phyloP scores from a whole-genome alignment of 2,329 filamentous ascomycete species.

The Penicillium sp. region DNA sequence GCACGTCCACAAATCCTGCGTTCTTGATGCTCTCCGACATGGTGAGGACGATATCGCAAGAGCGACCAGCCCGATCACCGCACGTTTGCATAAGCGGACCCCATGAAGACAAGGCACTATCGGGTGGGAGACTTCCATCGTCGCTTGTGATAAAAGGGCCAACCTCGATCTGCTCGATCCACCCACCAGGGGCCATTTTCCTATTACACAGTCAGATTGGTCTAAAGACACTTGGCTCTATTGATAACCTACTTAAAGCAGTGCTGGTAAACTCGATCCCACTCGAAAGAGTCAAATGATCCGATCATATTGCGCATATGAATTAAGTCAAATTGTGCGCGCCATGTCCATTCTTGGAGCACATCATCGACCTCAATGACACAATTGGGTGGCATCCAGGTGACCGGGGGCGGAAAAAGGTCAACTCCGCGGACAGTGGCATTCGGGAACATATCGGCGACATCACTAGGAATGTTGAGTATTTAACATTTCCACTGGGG shows the following conservation, averaged over 20 bases:
- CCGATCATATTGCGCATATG: conserved; percentile 24
- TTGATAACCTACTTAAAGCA: conserved; percentile 17
- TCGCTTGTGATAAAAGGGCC: conserved; percentile 14
- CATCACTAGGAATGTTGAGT: conserved; percentile 10
- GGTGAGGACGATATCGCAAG: conserved; percentile 20
- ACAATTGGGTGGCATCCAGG: conserved; percentile 30
- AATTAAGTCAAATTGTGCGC: conserved; percentile 24
- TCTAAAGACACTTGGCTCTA: not conserved
- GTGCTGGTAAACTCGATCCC: conserved; percentile 16
- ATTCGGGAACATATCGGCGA: conserved; percentile 22
- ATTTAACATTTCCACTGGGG: not conserved
- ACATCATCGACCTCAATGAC: conserved; percentile 29
- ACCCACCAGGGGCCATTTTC: conserved; percentile 21
- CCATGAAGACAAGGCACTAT: conserved; percentile 16
- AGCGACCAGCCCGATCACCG: conserved; percentile 21
- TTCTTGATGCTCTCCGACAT: conserved; percentile 25
- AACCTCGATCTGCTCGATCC: conserved; percentile 22
- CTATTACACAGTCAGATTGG: conserved; percentile 2
- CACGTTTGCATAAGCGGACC: conserved; percentile 18
- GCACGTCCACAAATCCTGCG: conserved; percentile 35
- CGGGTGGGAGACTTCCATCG: conserved; percentile 14
- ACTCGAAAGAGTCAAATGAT: conserved; percentile 14
- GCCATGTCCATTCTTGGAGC: conserved; percentile 25
- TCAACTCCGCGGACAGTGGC: conserved; percentile 25
- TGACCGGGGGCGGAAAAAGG: conserved; percentile 23